Evolutionary conservation across 805 yeast genomes (phyloP), one percentile per base, ranked within the genome.

Genomic region (Saccharomycopsis schoenii): DNA sequence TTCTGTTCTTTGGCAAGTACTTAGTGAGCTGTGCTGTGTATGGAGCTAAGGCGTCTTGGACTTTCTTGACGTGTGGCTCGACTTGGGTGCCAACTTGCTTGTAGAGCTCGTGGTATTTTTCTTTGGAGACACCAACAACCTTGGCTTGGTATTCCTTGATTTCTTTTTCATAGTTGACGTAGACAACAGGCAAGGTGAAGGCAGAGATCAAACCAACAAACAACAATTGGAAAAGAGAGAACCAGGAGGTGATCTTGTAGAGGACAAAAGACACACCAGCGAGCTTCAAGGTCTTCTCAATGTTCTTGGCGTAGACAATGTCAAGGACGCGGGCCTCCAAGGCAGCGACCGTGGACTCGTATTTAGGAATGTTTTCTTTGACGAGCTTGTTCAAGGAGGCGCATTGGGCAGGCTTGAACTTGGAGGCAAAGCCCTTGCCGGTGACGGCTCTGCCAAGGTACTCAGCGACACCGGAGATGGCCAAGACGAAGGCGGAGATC

Each of bases 391-490:
- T 74, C 64, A 73, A 71, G 66, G 80, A 77, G 29, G 52, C 14
- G 34, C 34, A 21, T 21, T 12, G 34, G n/a, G 81, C 76, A 60
- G 94, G 89, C 72, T 81, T 85, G 78, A 87, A 84, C 68, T 84
- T 82, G 64, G 91, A 81, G 63, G 93, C 85, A 65, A 92, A 79
- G 19, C 97, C 97, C 58, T 74, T 74, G 60, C 97, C 97, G 57
- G 88, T 80, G 66, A 86, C 74, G 52, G 83, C 68, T 70, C 86
- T 86, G 64, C 96, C 87, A 61, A 79, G 77, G 70, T 85, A 88
- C 77, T 92, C 97, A 60, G 85, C 88, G 61, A 81, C 77, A 58
- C 91, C 94, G 57, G 93, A 80, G 36, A 80, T 66, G 59, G 80
- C 75, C 64, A 91, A 78, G 34, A 80, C 83, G 64, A 84, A 73